Evolutionary conservation across 2,329 filamentous ascomycete species (phyloP), one percentile per base, ranked within the genome.

Genomic region (Whalleya microplaca): DNA sequence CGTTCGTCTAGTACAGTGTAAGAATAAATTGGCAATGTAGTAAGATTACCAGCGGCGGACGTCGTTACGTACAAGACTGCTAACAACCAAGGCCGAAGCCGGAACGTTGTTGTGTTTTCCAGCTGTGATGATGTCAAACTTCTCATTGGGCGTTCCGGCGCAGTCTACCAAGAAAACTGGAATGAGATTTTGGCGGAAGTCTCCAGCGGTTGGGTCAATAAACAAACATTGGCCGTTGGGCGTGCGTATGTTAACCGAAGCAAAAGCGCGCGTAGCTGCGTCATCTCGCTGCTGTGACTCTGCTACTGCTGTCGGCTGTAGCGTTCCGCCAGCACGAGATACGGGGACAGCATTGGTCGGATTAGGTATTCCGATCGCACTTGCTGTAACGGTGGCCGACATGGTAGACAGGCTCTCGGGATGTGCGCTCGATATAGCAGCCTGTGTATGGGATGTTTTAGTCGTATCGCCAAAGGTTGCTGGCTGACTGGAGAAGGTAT

Each of bases 131-230:
- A 84, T 64, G 65, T 83, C 80, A 64, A 80, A 84, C 62, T 76
- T 77, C 66, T 82, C 77, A 48, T 77, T 78, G 2, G 74, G 69
- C 3, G 75, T 73, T 29, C 75, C 78, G 27, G 71, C 68, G 68
- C 81, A 84, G 23, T 69, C 66, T 8, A 76, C 76, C 9, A 82
- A 63, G 20, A 73, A 72, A 8, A 83, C 68, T 1, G 80, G 80
- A 48, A 83, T 81, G 45, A 83, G 71, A 61, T 84, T 84, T 67
- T 79, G 72, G 5, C 80, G 78, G 67, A 82, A 83, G 61, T 84
- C 80, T 37, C 80, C 81, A 0, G 79, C 80, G 1, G 78, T 78
- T 0, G 79, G 77, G 62, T 83, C 78, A 44, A 82, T 68, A 32
- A 76, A 81, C n/a, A 83, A 72, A 55, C 80, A 84, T 49, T 78